Evolutionary conservation across 2,329 filamentous ascomycete genomes (phyloP), one percentile per base, ranked within the genome.

Genomic region (Aspergillus fructus): DNA sequence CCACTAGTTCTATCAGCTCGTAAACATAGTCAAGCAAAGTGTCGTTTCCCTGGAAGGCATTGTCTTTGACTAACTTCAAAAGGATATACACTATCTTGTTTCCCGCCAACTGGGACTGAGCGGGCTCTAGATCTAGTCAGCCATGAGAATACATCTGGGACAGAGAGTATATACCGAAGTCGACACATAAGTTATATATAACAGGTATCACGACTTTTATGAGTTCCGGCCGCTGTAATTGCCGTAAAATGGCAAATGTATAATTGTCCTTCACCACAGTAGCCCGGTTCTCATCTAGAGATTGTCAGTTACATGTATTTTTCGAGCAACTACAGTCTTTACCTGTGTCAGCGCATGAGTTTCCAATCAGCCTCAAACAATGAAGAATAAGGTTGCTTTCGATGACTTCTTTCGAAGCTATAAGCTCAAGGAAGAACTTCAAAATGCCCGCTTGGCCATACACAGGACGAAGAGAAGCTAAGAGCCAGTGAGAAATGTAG

Each of bases 281-380:
- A 8, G 70, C 65, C 56, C 76, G 66, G 49, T 79, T 79, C 50
- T 75, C 74, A 62, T 79, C 76, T 77, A 49, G 11, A 27, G 3
- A n/a, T 4, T 4, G 37, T 70, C 57, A 69, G 43, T 33, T 30
- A n/a, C 8, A 19, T 30, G 12, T 51, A 11, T 56, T 19, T 30
- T 34, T 8, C 39, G 11, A 21, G 21, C 21, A 19, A 13, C 17
- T 9, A 17, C 34, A 3, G 61, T 65, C 34, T 15, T 61, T 64
- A 76, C 74, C 69, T 41, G 71, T 77, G 59, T 79, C 77, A 37
- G 77, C 77, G 66, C 77, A 79, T 37, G 73, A 76, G 57, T 79
- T 79, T 5, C 76, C 77, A 56, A 78, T 66, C 15, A 79, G 56
- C 15, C 77, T 72, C 48, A 79, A 62, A 39, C 75, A 71, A 60